These are phyloP conservation scores for Wallacemonas collosoma DNA, from an alignment of 208 protist species.

Conservation along the genomic window DNA sequence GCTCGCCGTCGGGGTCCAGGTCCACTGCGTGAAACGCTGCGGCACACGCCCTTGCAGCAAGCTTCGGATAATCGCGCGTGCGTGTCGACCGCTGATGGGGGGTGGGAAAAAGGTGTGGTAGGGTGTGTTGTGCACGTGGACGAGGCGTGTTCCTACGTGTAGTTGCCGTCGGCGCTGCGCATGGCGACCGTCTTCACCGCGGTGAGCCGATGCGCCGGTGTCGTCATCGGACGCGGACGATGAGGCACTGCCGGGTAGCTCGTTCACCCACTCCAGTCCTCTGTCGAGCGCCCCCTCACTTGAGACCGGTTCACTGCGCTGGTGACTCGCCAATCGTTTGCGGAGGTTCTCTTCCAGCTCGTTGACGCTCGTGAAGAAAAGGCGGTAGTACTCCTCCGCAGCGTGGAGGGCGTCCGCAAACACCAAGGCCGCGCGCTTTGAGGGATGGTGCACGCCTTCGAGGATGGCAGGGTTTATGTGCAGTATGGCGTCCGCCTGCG, in stretches of 20 bases:
- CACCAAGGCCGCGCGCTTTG: slow-evolving; percentile 23
- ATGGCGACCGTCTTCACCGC: background rate
- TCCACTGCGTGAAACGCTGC: slow-evolving; percentile 38
- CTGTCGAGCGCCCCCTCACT: background rate
- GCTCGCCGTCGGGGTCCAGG: slow-evolving; percentile 21
- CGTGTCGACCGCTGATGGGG: slow-evolving; percentile 20
- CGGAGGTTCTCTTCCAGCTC: slow-evolving; percentile 5
- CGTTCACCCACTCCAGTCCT: slow-evolving; percentile 3
- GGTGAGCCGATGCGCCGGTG: background rate
- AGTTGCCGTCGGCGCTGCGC: background rate
- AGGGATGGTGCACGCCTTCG: slow-evolving; percentile 31
- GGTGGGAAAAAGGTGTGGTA: slow-evolving; percentile 65
- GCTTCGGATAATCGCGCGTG: slow-evolving; percentile 34
- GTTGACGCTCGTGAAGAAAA: slow-evolving; percentile 33
- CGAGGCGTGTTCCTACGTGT: background rate
- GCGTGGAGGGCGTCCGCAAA: slow-evolving; percentile 37
- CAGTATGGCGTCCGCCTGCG: slow-evolving; percentile 5
- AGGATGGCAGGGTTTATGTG: slow-evolving; percentile 36
- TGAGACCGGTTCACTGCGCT: background rate
- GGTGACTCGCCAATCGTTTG: background rate
- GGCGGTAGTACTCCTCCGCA: slow-evolving; percentile 40
- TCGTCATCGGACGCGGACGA: background rate
- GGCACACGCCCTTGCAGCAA: slow-evolving; percentile 32
- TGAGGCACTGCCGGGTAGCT: background rate
- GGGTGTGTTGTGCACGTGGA: slow-evolving; percentile 36